phyloP scores from a whole-genome alignment of 768 basidiomycete genomes.

The Cyathus striatus region DNA sequence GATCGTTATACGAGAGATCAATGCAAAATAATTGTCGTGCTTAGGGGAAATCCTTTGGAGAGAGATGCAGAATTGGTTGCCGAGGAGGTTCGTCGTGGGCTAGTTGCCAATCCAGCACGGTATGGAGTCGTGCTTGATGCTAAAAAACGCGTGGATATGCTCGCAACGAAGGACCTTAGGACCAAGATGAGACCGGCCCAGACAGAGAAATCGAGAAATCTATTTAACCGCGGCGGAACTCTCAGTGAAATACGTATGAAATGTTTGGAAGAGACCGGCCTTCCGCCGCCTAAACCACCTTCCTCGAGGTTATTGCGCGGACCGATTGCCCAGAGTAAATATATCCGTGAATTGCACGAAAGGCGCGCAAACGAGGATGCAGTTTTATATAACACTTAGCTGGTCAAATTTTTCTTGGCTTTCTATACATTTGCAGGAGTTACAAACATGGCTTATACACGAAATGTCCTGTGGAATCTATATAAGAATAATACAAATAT shows the following conservation, averaged over 20 bases:
- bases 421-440: no score
- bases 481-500: neutral
- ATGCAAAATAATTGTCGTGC: neutral
- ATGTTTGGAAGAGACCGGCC: constrained; percentile 17
- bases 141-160: constrained; percentile 11
- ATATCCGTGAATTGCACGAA: constrained; percentile 13
- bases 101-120: constrained; percentile 14
- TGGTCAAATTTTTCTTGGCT: no score
- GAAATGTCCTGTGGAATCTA: neutral
- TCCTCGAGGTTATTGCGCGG: constrained; percentile 15
- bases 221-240: constrained; percentile 19
- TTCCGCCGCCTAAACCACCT: constrained; percentile 15
- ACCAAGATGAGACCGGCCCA: constrained; percentile 12
- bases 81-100: constrained; percentile 17
- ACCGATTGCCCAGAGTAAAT: constrained; percentile 10
- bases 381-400: constrained; percentile 3
- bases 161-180: constrained; percentile 11
- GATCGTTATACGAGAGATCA: neutral
- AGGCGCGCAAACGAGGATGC: constrained; percentile 13
- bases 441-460: no score
- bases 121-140: constrained; percentile 18
- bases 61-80: constrained; percentile 20
- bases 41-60: constrained; percentile 14
- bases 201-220: constrained; percentile 8
- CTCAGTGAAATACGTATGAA: constrained; percentile 13